phyloP scores from a whole-genome alignment of 345 rosid genomes.

The Chamaenerion angustifolium region DNA sequence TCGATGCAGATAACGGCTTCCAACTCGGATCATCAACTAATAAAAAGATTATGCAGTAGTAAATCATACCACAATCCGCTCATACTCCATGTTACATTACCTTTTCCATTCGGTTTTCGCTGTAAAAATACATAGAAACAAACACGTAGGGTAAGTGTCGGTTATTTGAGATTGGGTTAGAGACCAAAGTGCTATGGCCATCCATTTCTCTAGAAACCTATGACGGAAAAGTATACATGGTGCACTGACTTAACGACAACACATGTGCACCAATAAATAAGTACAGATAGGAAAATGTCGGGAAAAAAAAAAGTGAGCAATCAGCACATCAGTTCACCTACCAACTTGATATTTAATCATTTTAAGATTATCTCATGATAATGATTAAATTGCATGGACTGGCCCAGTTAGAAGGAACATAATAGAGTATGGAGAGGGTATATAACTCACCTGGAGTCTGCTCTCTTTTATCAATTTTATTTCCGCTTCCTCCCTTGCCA shows the following conservation, averaged over 20 bases:
- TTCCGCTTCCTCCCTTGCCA: slow-evolving; percentile 41
- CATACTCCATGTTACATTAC: slow-evolving; percentile 1
- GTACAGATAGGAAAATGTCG: no score
- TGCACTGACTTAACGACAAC: no score
- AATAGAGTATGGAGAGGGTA: neutral
- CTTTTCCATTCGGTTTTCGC: slow-evolving; percentile 12
- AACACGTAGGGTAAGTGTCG: neutral
- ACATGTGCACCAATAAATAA: neutral
- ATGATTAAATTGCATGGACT: neutral
- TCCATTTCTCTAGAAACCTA: no score
- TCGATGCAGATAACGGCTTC: no score
- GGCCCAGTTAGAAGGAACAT: neutral
- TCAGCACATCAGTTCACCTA: no score
- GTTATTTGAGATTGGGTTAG: neutral
- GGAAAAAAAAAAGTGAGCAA: no score
- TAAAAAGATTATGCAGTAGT: no score
- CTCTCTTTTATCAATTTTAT: slow-evolving; percentile 52
- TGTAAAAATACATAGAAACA: neutral
- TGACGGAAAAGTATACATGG: no score
- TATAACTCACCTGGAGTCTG: slow-evolving; percentile 30
- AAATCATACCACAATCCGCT: neutral
- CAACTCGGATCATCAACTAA: no score
- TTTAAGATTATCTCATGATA: no score
- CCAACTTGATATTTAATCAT: no score
- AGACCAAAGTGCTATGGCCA: no score